Evolutionary conservation across 202 grass and related monocot genomes (phyloP).

Genomic region (Eragrostis tef): DNA sequence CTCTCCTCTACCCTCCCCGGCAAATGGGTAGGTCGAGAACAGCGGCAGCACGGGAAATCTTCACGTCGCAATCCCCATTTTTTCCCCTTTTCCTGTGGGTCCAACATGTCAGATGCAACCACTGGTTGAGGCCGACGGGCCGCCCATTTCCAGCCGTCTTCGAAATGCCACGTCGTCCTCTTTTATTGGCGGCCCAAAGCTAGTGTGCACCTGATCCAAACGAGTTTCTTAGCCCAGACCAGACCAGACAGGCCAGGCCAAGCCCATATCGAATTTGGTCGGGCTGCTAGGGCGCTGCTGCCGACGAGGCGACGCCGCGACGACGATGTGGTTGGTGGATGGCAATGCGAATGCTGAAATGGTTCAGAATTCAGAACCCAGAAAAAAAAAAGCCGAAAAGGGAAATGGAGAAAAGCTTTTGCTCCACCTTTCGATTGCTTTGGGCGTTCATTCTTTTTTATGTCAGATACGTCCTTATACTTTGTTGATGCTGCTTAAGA

Average conservation of each 20-base stretch:
- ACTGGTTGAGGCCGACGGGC: neutral
- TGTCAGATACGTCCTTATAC: neutral
- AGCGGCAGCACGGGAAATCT: constrained; percentile 5
- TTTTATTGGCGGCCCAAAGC: neutral
- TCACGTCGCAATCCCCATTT: neutral
- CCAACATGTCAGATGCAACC: constrained; percentile 5
- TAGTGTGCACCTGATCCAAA: neutral
- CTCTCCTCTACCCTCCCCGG: neutral
- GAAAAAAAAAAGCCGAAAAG: neutral
- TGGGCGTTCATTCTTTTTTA: neutral
- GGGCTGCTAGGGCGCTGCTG: neutral
- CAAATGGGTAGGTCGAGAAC: constrained; percentile 17
- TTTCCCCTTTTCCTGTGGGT: neutral
- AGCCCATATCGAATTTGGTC: neutral
- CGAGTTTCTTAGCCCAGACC: neutral
- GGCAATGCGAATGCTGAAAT: neutral
- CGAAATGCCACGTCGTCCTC: no score
- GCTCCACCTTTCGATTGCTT: neutral
- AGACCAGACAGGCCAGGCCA: neutral
- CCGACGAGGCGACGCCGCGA: no score
- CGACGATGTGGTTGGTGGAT: neutral
- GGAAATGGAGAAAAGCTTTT: neutral
- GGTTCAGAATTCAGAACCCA: neutral
- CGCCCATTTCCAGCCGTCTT: neutral
- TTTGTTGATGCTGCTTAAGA: neutral